phyloP scores from a whole-genome alignment of 495 filamentous ascomycete genomes.

The Talaromyces trachyspermus region DNA sequence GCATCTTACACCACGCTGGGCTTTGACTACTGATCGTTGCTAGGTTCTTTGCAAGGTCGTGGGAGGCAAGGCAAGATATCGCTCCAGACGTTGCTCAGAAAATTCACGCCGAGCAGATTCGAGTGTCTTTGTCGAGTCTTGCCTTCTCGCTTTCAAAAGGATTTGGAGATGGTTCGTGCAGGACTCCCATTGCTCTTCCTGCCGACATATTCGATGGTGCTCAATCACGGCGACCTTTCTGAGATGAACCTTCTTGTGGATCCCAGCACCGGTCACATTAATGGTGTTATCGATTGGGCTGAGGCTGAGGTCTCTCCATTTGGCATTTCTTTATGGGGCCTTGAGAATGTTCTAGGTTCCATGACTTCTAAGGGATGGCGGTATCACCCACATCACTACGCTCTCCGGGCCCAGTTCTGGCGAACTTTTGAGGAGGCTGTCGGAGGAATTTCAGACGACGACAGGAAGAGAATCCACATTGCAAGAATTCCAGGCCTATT shows the following conservation, averaged over 20 bases:
- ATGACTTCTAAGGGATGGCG: slow-evolving; percentile 31
- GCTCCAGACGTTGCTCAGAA: no score
- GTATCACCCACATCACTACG: slow-evolving; percentile 18
- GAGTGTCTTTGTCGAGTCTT: slow-evolving; percentile 1
- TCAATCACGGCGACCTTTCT: slow-evolving; percentile 40
- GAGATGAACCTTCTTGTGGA: slow-evolving; percentile 38
- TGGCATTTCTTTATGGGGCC: slow-evolving; percentile 33
- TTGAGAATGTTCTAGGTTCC: slow-evolving; percentile 32
- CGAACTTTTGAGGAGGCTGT: slow-evolving; percentile 13
- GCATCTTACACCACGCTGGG: no score
- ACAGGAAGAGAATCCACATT: slow-evolving; percentile 10
- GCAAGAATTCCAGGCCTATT: background rate
- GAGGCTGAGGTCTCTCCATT: slow-evolving; percentile 38
- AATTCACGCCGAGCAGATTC: background rate
- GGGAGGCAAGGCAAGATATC: no score
- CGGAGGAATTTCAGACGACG: slow-evolving; percentile 12
- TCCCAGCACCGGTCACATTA: slow-evolving; percentile 29
- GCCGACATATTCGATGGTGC: slow-evolving; percentile 27
- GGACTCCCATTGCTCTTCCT: slow-evolving; percentile 24
- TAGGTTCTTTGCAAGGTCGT: no score
- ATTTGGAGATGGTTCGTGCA: slow-evolving; percentile 10
- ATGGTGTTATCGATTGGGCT: slow-evolving; percentile 40
- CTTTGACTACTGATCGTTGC: no score
- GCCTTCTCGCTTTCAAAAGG: slow-evolving; percentile 6
- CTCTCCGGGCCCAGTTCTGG: slow-evolving; percentile 21